Base-by-base conservation (phyloP, 495 filamentous ascomycete genomes). In the Penicillium subrubescens region DNA sequence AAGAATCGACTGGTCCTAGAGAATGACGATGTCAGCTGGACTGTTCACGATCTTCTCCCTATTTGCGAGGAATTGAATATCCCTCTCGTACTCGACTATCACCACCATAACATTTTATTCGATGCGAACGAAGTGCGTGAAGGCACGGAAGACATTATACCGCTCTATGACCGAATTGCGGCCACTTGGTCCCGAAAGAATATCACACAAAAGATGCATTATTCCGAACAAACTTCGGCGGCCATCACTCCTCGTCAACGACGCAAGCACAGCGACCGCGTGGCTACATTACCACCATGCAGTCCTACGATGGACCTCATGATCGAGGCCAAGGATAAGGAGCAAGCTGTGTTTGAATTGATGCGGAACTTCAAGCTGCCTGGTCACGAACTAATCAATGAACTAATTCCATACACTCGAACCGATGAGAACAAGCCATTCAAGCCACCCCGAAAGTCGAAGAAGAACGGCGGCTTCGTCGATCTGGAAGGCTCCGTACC, bases 271-370 rank as follows among this genome's bases (percentile, higher is more conserved):
- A 90, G 87, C 51, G 87, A 91, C 0, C 83, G 94, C 8, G 92
- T 95, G 4, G 75, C 79, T 35, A 91, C 87, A 0, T 75, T 99
- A 17, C 94, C 94, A 14, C 94, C 94, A 0, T 97, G 93, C 67
- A 79, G 87, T 2, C 79, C 86, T 6, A 87, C 87, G 8, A 94
- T 96, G 90, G 95, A 97, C 72, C 81, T 97, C 14, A 99, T 97
- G 95, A 97, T 97, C 62, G 95, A 99, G 79, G 95, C 95, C 19
- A 99, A 97, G 70, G 94, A 97, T 70, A 99, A 97, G 76, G 95
- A 99, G 75, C 95, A 97, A 75, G 93, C 95, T 0, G 93, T 97
- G 0, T 97, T 97, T 70, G 93, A 97, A 65, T 82, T 97, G 15
- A 97, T 97, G 92, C 82, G 89, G 34, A 95, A 81, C 1, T 97